Conservation (phyloP, 495 filamentous ascomycete genomes). For the Pyronema omphalodes region DNA sequence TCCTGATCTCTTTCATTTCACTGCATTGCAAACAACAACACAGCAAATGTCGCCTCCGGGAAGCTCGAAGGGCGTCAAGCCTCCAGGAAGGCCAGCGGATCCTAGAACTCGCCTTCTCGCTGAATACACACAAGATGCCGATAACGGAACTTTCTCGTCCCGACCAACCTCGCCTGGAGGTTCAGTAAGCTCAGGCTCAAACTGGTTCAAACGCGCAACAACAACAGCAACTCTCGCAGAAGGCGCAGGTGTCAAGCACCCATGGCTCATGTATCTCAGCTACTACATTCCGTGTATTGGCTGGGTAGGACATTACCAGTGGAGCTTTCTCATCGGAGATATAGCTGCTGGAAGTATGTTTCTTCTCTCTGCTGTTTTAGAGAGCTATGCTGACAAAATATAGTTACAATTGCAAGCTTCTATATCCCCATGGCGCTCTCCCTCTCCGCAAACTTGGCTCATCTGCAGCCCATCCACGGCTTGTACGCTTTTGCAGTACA, state of each 20-base stretch:
- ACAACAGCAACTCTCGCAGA: slow-evolving; percentile 15
- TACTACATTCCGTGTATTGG: slow-evolving; percentile 86
- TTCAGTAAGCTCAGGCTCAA: not conserved
- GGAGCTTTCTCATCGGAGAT: slow-evolving; percentile 68
- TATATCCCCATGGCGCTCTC: slow-evolving; percentile 97
- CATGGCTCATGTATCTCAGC: slow-evolving; percentile 51
- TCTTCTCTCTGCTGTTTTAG: not conserved
- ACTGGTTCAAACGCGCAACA: slow-evolving; percentile 18
- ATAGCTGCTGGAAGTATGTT: slow-evolving; percentile 40
- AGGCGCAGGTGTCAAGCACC: slow-evolving; percentile 19
- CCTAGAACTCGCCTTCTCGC: not conserved
- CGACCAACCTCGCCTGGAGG: not conserved
- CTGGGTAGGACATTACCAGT: slow-evolving; percentile 73
- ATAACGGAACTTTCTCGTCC: slow-evolving; percentile 5
- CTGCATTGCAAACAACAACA: too few relatives aligned
- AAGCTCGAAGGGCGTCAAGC: not conserved
- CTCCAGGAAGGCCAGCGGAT: not conserved
- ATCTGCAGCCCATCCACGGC: slow-evolving; percentile 87
- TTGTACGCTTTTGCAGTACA: slow-evolving; percentile 88
- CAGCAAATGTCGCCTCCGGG: not conserved
- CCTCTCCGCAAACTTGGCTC: slow-evolving; percentile 79
- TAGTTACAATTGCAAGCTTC: slow-evolving; percentile 83
- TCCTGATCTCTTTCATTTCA: too few relatives aligned
- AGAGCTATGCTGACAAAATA: slow-evolving; percentile 8
- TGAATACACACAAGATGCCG: not conserved